A percentile compares a stretch with the other conserved stretches of the same genome.
phyloP scores from a whole-genome alignment of 2,329 filamentous ascomycete genomes.

The Aspergillus neoniger region DNA sequence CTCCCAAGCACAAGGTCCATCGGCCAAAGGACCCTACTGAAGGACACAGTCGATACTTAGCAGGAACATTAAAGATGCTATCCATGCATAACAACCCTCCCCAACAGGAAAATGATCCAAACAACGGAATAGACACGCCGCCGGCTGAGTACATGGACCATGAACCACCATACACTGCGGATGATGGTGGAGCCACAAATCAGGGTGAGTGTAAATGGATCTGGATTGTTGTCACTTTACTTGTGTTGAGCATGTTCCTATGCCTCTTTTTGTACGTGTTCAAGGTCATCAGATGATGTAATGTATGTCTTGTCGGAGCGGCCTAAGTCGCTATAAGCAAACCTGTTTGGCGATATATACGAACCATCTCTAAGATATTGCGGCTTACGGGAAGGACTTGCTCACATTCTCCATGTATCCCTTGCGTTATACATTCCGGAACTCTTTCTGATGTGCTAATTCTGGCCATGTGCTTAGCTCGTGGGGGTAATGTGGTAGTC shows the following conservation, averaged over 20 bases:
- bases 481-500: too few relatives aligned
- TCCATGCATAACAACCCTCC: not conserved
- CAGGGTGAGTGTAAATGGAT: conserved; percentile 29
- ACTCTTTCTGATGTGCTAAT: conserved; percentile 11
- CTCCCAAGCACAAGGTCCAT: not conserved
- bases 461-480: not conserved
- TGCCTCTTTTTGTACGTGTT: conserved; percentile 29
- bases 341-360: not conserved
- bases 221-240: conserved; percentile 22
- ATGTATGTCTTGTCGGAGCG: not conserved
- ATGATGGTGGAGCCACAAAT: too few relatives aligned
- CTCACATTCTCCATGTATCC: conserved; percentile 16
- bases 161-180: not conserved
- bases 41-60: not conserved
- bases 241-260: conserved; percentile 25
- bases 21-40: not conserved
- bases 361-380: not conserved
- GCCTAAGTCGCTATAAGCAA: not conserved
- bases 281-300: conserved; percentile 24
- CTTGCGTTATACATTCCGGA: conserved; percentile 19
- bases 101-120: not conserved
- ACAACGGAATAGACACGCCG: not conserved
- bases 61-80: not conserved
- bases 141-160: not conserved
- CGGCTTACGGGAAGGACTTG: not conserved